Conservation (phyloP, 176 grass and related monocot species). For the Microstegium vimineum region DNA sequence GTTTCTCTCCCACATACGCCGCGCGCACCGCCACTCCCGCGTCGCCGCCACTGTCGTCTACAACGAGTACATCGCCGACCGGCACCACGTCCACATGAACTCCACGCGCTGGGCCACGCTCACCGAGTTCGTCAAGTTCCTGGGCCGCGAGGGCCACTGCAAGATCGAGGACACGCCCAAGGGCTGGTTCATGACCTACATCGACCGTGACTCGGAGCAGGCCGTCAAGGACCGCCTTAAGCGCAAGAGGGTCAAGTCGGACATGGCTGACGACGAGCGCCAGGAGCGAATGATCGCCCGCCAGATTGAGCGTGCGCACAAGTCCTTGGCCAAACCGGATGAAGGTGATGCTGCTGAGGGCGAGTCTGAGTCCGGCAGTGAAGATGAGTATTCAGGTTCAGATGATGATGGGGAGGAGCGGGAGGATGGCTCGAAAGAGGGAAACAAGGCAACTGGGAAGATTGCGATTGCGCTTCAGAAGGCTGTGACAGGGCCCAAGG, state of each 20-base stretch:
- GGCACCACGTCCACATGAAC: constrained; percentile 86
- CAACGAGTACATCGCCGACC: constrained; percentile 77
- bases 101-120: constrained; percentile 73
- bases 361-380: neutral
- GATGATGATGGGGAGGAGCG: neutral
- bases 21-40: constrained; percentile 76
- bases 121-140: constrained; percentile 82
- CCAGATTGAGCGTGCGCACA: constrained; percentile 73
- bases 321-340: constrained; percentile 5
- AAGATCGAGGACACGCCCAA: constrained; percentile 97
- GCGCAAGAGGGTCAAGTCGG: constrained; percentile 66
- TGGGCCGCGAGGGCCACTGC: constrained; percentile 58
- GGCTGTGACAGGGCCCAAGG: constrained; percentile 16
- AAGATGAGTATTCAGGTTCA: constrained; percentile 28
- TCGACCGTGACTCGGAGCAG: constrained; percentile 80
- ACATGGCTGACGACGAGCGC: constrained; percentile 76
- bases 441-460: constrained; percentile 34
- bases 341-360: neutral
- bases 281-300: constrained; percentile 72
- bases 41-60: constrained; percentile 86
- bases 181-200: constrained; percentile 94
- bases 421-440: neutral
- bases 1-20: constrained; percentile 63
- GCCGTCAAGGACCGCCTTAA: constrained; percentile 80
- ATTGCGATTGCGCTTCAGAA: constrained; percentile 67